Base-by-base conservation (phyloP, 108 stramenopile genomes). In the Aurantiochytrium sp. region DNA sequence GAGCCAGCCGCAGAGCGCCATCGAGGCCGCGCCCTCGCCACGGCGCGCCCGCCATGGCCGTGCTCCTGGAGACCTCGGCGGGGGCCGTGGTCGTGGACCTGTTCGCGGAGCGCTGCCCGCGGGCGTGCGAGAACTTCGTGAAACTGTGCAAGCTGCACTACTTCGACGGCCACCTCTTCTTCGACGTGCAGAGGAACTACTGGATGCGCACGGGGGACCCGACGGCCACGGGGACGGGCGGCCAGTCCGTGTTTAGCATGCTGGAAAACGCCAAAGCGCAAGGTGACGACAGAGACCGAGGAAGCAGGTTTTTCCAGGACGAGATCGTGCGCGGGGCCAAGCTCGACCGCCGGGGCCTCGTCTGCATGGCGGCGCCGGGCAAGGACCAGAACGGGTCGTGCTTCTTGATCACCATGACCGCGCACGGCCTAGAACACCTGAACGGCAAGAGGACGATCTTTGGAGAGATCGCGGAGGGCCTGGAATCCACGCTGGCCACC, bases 381-480 rank as follows among this genome's bases (percentile, higher is more conserved):
- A 68, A 88, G 3, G 91, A 96, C 87, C 95, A 95, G 15, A 94
- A 96, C 69, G 96, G 96, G 4, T 97, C 96, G 6, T 97, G 98
- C 88, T 96, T 99, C 87, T 90, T 97, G 54, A 96, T 99, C 85
- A 97, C 98, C 3, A 87, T 96, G 85, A 88, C 90, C 37, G 91
- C 73, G 10, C 92, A 92, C 24, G 96, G 95, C 45, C 54, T 90
- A 68, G 86, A 89, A 50, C 93, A 92, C 91, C 91, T 92, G 65
- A 93, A 91, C 42, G 55, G 85, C 37, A 86, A 85, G 36, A 92
- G 94, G 39, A 91, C 95, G 1, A 95, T 96, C 1, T 89, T 99
- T 54, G 99, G 98, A 17, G 88, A 86, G 27, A 95, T 99, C 4
- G 94, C 89, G 31, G 99, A 99, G 92, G 99, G 98, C 86, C 86